Evolutionary conservation across 1,284 basidiomycete genomes (phyloP), one percentile per base, ranked within the genome.

Genomic region (Cyathus pygmaeus): DNA sequence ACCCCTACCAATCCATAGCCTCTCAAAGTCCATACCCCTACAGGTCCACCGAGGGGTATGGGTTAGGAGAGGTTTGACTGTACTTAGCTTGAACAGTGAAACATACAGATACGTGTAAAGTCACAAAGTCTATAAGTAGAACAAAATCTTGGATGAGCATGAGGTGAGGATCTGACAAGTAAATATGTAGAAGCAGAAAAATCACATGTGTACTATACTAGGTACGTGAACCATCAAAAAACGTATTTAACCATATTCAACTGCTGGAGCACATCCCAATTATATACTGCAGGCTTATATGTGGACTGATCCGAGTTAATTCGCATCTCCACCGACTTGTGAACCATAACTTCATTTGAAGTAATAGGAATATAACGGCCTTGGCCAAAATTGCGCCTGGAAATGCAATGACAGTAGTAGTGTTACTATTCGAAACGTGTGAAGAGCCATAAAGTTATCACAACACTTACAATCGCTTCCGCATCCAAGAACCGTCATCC

Each of bases 321-420:
- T 24, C 66, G 58, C 3, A 62, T 52, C 36, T 64, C 30, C 26
- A 72, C 71, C 2, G 68, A 65, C 10, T 57, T 33, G 49, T 72
- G 71, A 27, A 72, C 68, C 31, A 62, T 56, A 47, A 70, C 54
- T 46, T 62, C 47, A 54, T 70, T 61, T 3, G 65, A 52, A 31
- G 65, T 29, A 56, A 68, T 67, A 15, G 69, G 71, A 30, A 72
- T 69, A 55, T 69, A 71, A 23, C 71, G 58, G 30, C 71, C 71
- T 55, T 64, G 65, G 4, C 71, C 71, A 41, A 71, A 66, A 52
- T 72, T 72, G 24, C 66, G 68, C 67, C 69, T 70, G 44, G 7
- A 39, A 23, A 36, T 17, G 46, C 33, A 55, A 26, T 44, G 57
- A 13, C 52, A 53, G 24, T n/a, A 26, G n/a, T n/a, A n/a, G n/a